These are phyloP conservation scores for Blastobotrys indianensis DNA, from an alignment of 1,139 yeast genomes.

Conservation along the genomic window DNA sequence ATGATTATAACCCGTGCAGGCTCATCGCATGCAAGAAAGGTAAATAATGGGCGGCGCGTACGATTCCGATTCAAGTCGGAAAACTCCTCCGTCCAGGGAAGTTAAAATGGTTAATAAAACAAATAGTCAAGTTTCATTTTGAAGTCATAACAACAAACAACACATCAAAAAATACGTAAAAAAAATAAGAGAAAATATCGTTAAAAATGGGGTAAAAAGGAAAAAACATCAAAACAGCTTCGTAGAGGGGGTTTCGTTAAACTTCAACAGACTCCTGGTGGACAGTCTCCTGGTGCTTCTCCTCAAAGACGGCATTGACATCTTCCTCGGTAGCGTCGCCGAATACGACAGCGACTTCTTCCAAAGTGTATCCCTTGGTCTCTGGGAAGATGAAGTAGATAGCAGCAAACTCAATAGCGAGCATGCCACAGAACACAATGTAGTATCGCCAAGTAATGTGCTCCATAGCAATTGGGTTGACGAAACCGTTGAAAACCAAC, in stretches of 20 bases:
- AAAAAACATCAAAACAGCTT: neutral
- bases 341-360: conserved; percentile 50
- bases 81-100: too few species aligned
- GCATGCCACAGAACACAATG: conserved; percentile 33
- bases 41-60: too few species aligned
- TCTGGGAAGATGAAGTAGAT: conserved; percentile 86
- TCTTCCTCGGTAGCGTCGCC: conserved; percentile 10
- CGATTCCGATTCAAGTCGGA: too few species aligned
- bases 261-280: conserved; percentile 6
- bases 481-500: conserved; percentile 41
- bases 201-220: neutral
- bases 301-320: neutral
- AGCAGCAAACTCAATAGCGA: conserved; percentile 27
- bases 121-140: neutral
- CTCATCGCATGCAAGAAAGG: too few species aligned
- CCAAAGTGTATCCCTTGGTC: conserved; percentile 80
- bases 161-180: neutral
- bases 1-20: too few species aligned
- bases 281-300: conserved; percentile 2
- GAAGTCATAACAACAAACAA: neutral
- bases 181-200: neutral
- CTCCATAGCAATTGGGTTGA: conserved; percentile 56
- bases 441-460: conserved; percentile 56
- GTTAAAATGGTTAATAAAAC: too few species aligned
- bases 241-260: neutral